Percentiles rank a stretch among this genome's conserved stretches.
phyloP scores from a whole-genome alignment of 805 yeast genomes.

The Barnettozyma californica region DNA sequence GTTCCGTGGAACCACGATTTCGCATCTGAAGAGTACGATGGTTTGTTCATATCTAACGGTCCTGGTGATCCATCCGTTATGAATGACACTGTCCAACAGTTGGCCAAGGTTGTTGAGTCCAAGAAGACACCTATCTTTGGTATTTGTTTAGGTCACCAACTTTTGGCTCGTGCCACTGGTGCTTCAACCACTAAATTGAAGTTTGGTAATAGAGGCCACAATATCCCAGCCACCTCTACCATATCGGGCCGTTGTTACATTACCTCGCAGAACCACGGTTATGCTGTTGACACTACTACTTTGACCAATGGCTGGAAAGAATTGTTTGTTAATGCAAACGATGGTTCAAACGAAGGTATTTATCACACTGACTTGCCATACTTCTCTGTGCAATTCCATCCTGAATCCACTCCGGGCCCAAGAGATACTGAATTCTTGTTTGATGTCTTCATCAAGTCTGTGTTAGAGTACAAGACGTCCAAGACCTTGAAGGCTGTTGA shows the following conservation, averaged over 20 bases:
- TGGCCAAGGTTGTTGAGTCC: constrained; percentile 51
- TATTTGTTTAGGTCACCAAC: constrained; percentile 97
- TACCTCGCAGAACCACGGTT: constrained; percentile 98
- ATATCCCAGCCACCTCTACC: constrained; percentile 89
- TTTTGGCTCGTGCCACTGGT: constrained; percentile 91
- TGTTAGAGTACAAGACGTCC: constrained; percentile 53
- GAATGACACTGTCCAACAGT: constrained; percentile 56
- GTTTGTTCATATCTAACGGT: constrained; percentile 94
- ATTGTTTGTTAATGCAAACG: constrained; percentile 91
- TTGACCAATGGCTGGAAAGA: constrained; percentile 84
- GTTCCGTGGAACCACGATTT: constrained; percentile 95
- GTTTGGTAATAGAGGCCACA: constrained; percentile 99
- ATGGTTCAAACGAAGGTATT: constrained; percentile 97
- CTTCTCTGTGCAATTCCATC: constrained; percentile 98
- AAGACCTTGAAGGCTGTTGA: constrained; percentile 60
- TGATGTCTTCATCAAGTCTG: constrained; percentile 85
- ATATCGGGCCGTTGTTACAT: constrained; percentile 95
- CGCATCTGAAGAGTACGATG: constrained; percentile 79
- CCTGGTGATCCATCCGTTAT: constrained; percentile 98
- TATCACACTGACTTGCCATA: constrained; percentile 82
- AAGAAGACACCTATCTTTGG: constrained; percentile 90
- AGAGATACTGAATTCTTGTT: constrained; percentile 96
- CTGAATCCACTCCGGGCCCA: constrained; percentile 99
- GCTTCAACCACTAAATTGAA: constrained; percentile 88
- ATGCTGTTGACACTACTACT: constrained; percentile 83